phyloP scores from a whole-genome alignment of 805 yeast species.

The Sugiyamaella smithiae region DNA sequence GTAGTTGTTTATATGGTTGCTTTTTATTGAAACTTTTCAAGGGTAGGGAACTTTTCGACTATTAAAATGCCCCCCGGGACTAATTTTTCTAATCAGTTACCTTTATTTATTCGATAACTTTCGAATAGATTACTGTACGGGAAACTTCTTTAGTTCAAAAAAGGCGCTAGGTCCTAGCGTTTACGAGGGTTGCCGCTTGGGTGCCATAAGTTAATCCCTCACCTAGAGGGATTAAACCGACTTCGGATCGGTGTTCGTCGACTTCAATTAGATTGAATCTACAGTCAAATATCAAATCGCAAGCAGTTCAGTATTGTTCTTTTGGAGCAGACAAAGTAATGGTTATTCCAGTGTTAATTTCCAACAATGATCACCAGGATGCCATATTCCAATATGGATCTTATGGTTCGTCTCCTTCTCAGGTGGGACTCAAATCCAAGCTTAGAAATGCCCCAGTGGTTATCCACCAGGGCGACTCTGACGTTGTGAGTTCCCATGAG shows the following conservation, averaged over 20 bases:
- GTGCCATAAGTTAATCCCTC: constrained; percentile 25
- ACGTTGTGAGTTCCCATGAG: constrained; percentile 2
- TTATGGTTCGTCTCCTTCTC: neutral
- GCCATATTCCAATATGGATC: neutral
- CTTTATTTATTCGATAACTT: constrained; percentile 1
- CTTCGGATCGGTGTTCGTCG: constrained; percentile 18
- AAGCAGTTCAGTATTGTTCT: neutral
- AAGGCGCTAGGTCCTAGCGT: constrained; percentile 15
- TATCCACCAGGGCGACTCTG: neutral
- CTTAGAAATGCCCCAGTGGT: neutral
- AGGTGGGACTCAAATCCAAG: neutral
- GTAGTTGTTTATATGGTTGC: too few relatives aligned
- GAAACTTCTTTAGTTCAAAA: neutral
- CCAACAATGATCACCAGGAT: neutral
- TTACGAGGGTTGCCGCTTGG: constrained; percentile 35
- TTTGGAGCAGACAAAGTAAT: neutral
- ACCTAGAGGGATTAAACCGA: constrained; percentile 18
- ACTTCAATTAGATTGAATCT: constrained; percentile 4
- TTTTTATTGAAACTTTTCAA: neutral
- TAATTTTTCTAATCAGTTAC: neutral
- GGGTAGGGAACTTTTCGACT: neutral
- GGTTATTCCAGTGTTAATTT: neutral
- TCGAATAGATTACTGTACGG: constrained; percentile 5
- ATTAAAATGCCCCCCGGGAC: too few relatives aligned
- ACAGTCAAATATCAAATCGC: neutral